These are phyloP conservation scores for rapeseed (Brassica napus) DNA, from an alignment of 345 rosid genomes.

Conservation along the genomic window DNA sequence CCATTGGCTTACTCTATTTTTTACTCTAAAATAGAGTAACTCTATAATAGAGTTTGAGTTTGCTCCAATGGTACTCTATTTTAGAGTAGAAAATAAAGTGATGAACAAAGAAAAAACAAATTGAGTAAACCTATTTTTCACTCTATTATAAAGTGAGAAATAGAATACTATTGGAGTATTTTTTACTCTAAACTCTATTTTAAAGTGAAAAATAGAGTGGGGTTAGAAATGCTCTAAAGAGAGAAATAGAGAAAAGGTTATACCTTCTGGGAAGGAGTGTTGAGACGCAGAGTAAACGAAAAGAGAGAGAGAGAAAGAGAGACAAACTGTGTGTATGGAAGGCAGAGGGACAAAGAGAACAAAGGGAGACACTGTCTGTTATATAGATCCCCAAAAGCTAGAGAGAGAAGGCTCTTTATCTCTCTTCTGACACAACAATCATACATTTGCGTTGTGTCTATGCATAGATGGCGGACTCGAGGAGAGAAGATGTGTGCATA, in stretches of 20 bases:
- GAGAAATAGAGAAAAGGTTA: constrained; percentile 8
- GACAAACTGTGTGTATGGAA: constrained; percentile 22
- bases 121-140: no score
- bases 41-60: no score
- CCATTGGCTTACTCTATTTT: no score
- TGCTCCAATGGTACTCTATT: no score
- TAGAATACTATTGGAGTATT: no score
- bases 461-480: constrained; percentile 93
- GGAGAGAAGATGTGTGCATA: constrained; percentile 34
- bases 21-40: no score
- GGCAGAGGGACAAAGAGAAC: constrained; percentile 61
- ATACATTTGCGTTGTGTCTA: constrained; percentile 58
- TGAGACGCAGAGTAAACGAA: constrained; percentile 21
- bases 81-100: no score
- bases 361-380: constrained; percentile 42
- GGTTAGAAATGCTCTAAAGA: no score
- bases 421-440: constrained; percentile 83
- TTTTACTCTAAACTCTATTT: no score
- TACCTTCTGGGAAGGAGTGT: constrained; percentile 51
- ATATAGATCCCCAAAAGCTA: constrained; percentile 55
- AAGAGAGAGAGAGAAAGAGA: constrained; percentile 4
- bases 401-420: constrained; percentile 38
- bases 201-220: no score
- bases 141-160: no score
- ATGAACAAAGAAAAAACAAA: no score